Evolutionary conservation across 129 eudicot genomes (phyloP).

Genomic region (Ambrosia artemisiifolia): DNA sequence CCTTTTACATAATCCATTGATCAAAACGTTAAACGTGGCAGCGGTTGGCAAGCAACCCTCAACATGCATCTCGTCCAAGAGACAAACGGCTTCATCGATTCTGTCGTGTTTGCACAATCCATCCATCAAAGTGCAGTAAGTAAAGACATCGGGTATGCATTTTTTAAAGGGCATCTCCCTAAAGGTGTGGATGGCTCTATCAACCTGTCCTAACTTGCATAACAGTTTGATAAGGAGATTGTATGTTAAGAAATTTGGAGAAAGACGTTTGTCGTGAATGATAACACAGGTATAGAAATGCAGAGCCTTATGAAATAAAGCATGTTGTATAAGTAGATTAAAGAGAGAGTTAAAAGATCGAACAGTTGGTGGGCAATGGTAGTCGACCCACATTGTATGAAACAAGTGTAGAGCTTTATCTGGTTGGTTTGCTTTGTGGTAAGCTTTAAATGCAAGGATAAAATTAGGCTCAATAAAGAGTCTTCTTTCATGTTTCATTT

Average conservation of each 20-base stretch:
- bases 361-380: conserved; percentile 65
- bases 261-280: conserved; percentile 19
- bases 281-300: conserved; percentile 50
- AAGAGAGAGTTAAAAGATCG: conserved; percentile 84
- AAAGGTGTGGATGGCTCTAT: conserved; percentile 58
- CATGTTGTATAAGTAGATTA: conserved; percentile 58
- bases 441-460: conserved; percentile 62
- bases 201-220: conserved; percentile 59
- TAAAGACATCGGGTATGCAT: conserved; percentile 75
- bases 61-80: conserved; percentile 94
- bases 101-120: conserved; percentile 83
- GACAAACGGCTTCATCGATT: conserved; percentile 74
- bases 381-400: conserved; percentile 68
- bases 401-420: conserved; percentile 74
- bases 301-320: conserved; percentile 48
- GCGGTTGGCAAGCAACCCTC: conserved; percentile 73
- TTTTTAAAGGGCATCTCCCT: conserved; percentile 58
- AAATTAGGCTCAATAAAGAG: conserved; percentile 63
- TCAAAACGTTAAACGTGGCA: conserved; percentile 64
- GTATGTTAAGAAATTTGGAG: conserved; percentile 78
- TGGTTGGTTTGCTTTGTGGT: conserved; percentile 58
- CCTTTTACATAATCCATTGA: conserved; percentile 75
- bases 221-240: conserved; percentile 69
- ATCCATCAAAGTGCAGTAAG: conserved; percentile 90
- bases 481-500: conserved; percentile 72